Base-by-base conservation (phyloP, 495 filamentous ascomycete genomes). In the Evernia prunastri region DNA sequence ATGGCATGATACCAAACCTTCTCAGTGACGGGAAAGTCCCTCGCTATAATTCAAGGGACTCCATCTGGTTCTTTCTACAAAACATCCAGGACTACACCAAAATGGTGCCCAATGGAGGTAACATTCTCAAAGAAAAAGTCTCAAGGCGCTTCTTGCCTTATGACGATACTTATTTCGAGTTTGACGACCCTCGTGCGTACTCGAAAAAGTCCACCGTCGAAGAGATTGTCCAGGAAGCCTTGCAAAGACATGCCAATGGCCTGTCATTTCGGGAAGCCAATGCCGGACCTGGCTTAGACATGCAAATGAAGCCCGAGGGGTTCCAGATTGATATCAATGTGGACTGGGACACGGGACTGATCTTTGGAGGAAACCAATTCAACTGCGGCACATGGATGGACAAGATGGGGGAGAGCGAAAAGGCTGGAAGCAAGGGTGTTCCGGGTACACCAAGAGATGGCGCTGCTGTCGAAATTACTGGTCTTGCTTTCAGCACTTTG, bases 311-410 rank as follows among this genome's bases (percentile, higher is more conserved):
- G 69, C 77, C 87, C 20, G 89, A 89, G 68, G 95, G 95, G 2
- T 99, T 99, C 77, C 82, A 96, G 65, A 89, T 94, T 43, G 85
- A 96, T 61, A 85, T 97, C 65, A 84, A 87, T 35, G 89, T 96
- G 17, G 92, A 97, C 71, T 97, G 94, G 95, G 80, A 84, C 15
- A 96, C 88, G 3, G 95, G 95, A 23, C 81, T 99, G 60, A 87
- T 99, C 64, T 96, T 92, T 68, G 95, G 95, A 43, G 95, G 95
- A 42, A 97, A 88, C 67, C 91, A 97, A 72, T 78, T 77, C 72
- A 99, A 99, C 72, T 99, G 95, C 69, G 95, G 95, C 60, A 99
- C 95, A 7, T 99, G 95, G 95, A 96, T 96, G 88, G 95, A 99
- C 77, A 99, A 99, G 81, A 99, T 97, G 94, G 95, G 95, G n/a